Percentiles rank a stretch among this genome's conserved stretches.
Evolutionary conservation across 768 basidiomycete genomes (phyloP).

Genomic region (Naganishia kalamii): DNA sequence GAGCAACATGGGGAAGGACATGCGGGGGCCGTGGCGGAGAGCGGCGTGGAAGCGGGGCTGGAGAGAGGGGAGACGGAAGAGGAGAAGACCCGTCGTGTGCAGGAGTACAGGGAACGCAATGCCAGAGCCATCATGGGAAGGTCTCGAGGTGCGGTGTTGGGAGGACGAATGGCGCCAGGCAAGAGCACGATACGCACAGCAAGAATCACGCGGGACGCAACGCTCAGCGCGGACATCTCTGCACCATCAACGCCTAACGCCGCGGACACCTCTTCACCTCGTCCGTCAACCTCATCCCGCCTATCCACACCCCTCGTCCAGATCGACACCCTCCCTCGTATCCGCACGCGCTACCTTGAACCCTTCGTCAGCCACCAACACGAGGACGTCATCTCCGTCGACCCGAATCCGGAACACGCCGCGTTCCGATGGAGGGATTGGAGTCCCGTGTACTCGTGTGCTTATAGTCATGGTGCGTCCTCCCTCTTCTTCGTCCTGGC

Average conservation of each 20-base stretch:
- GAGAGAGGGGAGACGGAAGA: neutral
- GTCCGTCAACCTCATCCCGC: neutral
- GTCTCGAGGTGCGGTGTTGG: neutral
- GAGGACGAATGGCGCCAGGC: neutral
- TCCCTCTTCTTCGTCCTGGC: conserved; percentile 1
- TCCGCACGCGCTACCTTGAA: neutral
- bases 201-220: no score
- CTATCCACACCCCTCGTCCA: neutral
- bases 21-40: neutral
- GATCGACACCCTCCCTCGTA: neutral
- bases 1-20: no score
- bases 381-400: neutral
- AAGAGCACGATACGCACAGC: neutral
- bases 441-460: conserved; percentile 19
- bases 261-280: no score
- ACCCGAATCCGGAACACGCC: conserved; percentile 17
- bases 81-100: neutral
- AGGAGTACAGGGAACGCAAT: neutral
- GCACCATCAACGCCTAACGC: neutral
- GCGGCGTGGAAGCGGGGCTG: neutral
- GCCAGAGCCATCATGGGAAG: neutral
- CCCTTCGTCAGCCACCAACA: neutral
- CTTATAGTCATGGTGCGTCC: conserved; percentile 19
- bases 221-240: no score
- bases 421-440: conserved; percentile 2